These are phyloP conservation scores for Penicillium waksmanii DNA, from an alignment of 495 filamentous ascomycete species.

Conservation along the genomic window DNA sequence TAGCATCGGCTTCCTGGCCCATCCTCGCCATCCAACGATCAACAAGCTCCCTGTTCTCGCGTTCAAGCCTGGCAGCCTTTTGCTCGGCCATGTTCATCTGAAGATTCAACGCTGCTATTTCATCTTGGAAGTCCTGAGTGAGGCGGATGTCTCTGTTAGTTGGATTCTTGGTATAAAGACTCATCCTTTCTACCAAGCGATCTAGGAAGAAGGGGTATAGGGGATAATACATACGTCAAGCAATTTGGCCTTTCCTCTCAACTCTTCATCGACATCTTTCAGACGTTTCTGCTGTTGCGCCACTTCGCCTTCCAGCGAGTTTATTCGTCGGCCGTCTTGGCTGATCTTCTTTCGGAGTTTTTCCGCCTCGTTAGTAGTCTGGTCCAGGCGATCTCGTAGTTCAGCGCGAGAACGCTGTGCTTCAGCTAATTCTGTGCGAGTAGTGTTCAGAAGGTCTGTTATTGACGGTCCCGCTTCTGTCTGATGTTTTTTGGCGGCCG, in stretches of 20 bases:
- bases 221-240: constrained; percentile 60
- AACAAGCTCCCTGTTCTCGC: constrained; percentile 87
- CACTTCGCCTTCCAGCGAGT: constrained; percentile 64
- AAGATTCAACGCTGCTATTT: constrained; percentile 80
- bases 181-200: not conserved
- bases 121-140: constrained; percentile 80
- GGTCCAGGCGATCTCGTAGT: constrained; percentile 62
- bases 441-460: constrained; percentile 48
- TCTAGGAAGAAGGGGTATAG: not conserved
- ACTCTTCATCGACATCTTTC: constrained; percentile 82
- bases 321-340: constrained; percentile 60
- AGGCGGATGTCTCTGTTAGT: constrained; percentile 14
- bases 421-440: constrained; percentile 67
- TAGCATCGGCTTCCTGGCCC: constrained; percentile 80
- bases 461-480: constrained; percentile 24
- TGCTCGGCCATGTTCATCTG: constrained; percentile 87
- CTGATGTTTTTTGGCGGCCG: constrained; percentile 31
- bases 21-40: constrained; percentile 90
- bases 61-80: constrained; percentile 63
- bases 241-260: constrained; percentile 78
- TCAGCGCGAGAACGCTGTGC: constrained; percentile 73
- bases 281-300: constrained; percentile 62
- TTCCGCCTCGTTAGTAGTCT: constrained; percentile 62
- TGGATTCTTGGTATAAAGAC: not conserved
- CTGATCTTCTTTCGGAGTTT: constrained; percentile 60